Conservation (phyloP, 495 filamentous ascomycete genomes). For the Aspergillus leporis region DNA sequence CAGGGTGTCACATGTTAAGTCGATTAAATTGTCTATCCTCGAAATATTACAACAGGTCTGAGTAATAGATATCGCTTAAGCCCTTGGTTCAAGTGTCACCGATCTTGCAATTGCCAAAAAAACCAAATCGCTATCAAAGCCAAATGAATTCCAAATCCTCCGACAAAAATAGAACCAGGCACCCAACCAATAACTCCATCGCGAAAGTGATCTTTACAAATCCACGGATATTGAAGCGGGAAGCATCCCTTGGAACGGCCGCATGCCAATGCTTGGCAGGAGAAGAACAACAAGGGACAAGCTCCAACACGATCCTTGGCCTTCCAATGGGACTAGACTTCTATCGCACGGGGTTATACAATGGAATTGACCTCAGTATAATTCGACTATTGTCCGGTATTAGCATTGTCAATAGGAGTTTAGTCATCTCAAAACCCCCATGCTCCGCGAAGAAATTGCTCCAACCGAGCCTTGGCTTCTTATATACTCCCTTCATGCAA, state of each 20-base stretch:
- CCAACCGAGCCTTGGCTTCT: slow-evolving; percentile 11
- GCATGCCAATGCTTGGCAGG: slow-evolving; percentile 17
- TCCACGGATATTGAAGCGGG: neutral
- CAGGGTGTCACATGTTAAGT: too few relatives aligned
- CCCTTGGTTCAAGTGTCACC: too few relatives aligned
- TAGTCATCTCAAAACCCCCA: neutral
- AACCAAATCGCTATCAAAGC: too few relatives aligned
- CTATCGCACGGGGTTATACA: neutral
- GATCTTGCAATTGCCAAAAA: too few relatives aligned
- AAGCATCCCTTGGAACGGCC: neutral
- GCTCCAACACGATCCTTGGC: slow-evolving; percentile 1
- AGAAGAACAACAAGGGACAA: neutral
- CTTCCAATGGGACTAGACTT: slow-evolving; percentile 11
- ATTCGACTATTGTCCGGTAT: neutral
- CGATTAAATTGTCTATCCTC: too few relatives aligned
- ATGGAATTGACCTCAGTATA: neutral
- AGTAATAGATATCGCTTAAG: too few relatives aligned
- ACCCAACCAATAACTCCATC: neutral
- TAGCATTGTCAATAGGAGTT: neutral
- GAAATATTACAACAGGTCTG: too few relatives aligned
- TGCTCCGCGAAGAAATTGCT: neutral
- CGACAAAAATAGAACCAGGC: too few relatives aligned
- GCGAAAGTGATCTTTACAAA: neutral
- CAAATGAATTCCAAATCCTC: too few relatives aligned
- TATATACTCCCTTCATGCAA: neutral